Evolutionary conservation across 345 rosid genomes (phyloP), one percentile per base, ranked within the genome.

Genomic region (Arabidopsis suecica): DNA sequence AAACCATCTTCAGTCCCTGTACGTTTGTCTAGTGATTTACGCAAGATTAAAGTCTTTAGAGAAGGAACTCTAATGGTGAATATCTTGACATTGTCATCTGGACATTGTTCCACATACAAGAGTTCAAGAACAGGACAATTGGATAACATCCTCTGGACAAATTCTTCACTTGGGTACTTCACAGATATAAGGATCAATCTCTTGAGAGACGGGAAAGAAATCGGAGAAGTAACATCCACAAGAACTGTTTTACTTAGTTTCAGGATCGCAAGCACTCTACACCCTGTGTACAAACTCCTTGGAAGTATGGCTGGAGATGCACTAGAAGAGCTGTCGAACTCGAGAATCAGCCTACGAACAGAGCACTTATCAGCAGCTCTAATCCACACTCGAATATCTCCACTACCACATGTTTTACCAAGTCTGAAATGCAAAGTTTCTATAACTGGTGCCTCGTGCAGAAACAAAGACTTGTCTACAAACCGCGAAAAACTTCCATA

Each of bases 41-140:
- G 1, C 58, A 67, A 10, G 8, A 1, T 0, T 50, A 67, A 67
- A 4, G 5, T 16, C 60, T 66, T 65, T 9, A 75, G 65, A 10
- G 18, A 45, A 67, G 68, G 67, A 23, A 58, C 61, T 9, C 6
- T 36, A 8, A 59, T 44, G 9, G 7, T 67, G 20, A 67, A n/a
- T 33, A 66, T 12, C 1, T 8, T 0, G 20, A 75, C 67, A 48
- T 59, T 58, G 66, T 75, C 66, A 67, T 22, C 18, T 0, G 4
- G 7, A 8, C 22, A 1, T 23, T 7, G 71, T 3, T 34, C 9
- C 9, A 74, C 58, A 6, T 0, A 13, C 72, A 76, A 54, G 44
- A 10, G 12, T 71, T 72, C 65, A 18, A 73, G 74, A 38, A 67
- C 58, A 20, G 63, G 66, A 28, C 81, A 78, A 6, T n/a, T 18